Base-by-base conservation (phyloP, 371 early-diverging fungal genomes). In the Actinomortierella ambigua region DNA sequence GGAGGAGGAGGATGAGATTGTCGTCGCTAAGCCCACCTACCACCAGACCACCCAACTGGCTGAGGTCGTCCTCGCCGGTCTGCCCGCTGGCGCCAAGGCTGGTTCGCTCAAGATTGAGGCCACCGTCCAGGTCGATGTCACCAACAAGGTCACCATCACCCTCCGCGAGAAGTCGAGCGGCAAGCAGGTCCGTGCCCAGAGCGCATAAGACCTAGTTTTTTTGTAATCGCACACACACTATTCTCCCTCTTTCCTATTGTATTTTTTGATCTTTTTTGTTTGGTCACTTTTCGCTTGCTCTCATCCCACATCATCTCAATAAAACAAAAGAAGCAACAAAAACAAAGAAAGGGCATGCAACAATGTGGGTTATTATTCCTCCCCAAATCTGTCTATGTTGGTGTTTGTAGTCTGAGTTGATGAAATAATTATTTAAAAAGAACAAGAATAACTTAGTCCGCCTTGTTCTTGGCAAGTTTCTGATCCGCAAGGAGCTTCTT, bases 111-210 rank as follows among this genome's bases (percentile, higher is more conserved):
- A 86, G 77, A 78, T 86, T 50, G 85, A 86, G 63, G 84, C 81
- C 41, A 83, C 82, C 66, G 69, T 86, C 43, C 85, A 85, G 54
- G 75, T 86, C 48, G 85, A 86, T 75, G 76, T 76, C 59, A 53
- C 80, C 28, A 59, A 77, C 67, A 82, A 83, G 76, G 54, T 80
- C 63, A 80, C 63, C 57, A 75, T 85, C 51, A 80, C 85, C 15
- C 57, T 86, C 70, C 81, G 87, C 49, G 85, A 86, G 68, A 86
- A 84, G 82, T 82, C 81, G 65, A 66, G 66, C 58, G 82, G 82
- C 44, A 76, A 79, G 54, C 81, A 81, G 53, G 73, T 84, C 43
- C 73, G 73, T 50, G 73, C 73, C 24, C 67, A 73, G 67, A 73
- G 73, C 40, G 73, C 73, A 58, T 73, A 66, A 59, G 55, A n/a